Conservation (phyloP, 306 rosid species). For the Canavalia ensiformis region DNA sequence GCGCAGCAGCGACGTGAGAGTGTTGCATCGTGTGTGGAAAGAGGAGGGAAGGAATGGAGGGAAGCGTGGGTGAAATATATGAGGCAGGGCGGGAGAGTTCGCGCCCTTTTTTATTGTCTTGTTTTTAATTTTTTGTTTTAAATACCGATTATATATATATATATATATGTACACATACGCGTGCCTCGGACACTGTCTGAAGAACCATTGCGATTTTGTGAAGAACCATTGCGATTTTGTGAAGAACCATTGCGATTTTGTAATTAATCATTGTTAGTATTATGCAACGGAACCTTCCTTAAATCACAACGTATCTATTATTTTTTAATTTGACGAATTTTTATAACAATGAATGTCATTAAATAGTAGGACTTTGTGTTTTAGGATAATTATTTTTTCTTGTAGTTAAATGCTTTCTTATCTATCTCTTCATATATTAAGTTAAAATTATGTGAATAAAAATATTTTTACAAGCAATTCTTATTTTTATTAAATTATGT, state of each 20-base stretch:
- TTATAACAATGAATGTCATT: slow-evolving; percentile 9
- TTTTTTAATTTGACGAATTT: not conserved
- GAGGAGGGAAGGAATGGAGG: not conserved
- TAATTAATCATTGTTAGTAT: not conserved
- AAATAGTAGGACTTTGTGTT: not conserved
- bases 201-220: not conserved
- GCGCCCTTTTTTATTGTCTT: slow-evolving; percentile 49
- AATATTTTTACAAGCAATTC: too few relatives aligned
- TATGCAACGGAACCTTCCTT: slow-evolving; percentile 3
- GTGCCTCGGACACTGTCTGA: not conserved
- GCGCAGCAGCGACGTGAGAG: slow-evolving; percentile 40
- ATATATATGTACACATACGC: not conserved
- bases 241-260: not conserved
- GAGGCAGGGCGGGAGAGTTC: slow-evolving; percentile 58
- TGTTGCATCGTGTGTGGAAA: slow-evolving; percentile 54
- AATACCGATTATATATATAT: not conserved
- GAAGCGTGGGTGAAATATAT: slow-evolving; percentile 2
- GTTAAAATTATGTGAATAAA: too few relatives aligned
- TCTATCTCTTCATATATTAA: too few relatives aligned
- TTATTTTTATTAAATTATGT: too few relatives aligned
- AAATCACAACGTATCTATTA: not conserved
- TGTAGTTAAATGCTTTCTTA: not conserved
- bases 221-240: too few relatives aligned
- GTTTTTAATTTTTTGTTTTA: slow-evolving; percentile 15
- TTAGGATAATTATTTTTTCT: not conserved